Evolutionary conservation across 2,329 filamentous ascomycete genomes (phyloP), one percentile per base, ranked within the genome.

Genomic region (Trichoderma hamatum): DNA sequence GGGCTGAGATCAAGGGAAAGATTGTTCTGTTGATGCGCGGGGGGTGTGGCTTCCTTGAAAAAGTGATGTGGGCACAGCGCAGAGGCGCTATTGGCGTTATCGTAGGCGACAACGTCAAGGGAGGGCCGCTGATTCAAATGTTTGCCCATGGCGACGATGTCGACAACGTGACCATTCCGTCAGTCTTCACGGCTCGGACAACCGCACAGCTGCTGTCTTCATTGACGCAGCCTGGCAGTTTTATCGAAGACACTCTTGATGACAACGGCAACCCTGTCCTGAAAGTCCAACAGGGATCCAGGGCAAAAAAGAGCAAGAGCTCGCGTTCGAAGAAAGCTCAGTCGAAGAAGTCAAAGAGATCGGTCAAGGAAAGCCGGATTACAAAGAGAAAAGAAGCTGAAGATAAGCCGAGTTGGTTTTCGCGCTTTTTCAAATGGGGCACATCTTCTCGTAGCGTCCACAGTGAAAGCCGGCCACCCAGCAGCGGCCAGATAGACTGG

Each of bases 51-150:
- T 99, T 99, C 78, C 81, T 97, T 70, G 95, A 98, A 77, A 99
- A 99, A 80, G 93, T 96, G 72, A 95, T 96, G 82, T 99, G 96
- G 96, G 93, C 92, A 14, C 96, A 99, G 79, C 88, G 94, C 71
- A 88, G 96, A 76, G 96, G 96, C 28, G 96, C 92, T 24, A 86
- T 94, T 70, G 96, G 93, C 43, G 84, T 99, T 70, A 96, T 99
- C 72, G 94, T 99, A 3, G 96, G 96, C 30, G 96, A 99, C 78
- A 92, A 97, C 78, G 91, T 92, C 69, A 92, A 92, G 71, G 95
- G 95, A 55, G 94, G 94, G 4, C 92, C 92, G 43, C 82, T 99
- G 71, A 92, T 98, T 62, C 96, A 96, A 74, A 99, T 99, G 96
- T 98, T 97, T 79, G 96, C 96, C n/a, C 89, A 92, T 75, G 96